Conservation (phyloP, 2,329 filamentous ascomycete genomes). For the Sphaerostilbella broomeana region DNA sequence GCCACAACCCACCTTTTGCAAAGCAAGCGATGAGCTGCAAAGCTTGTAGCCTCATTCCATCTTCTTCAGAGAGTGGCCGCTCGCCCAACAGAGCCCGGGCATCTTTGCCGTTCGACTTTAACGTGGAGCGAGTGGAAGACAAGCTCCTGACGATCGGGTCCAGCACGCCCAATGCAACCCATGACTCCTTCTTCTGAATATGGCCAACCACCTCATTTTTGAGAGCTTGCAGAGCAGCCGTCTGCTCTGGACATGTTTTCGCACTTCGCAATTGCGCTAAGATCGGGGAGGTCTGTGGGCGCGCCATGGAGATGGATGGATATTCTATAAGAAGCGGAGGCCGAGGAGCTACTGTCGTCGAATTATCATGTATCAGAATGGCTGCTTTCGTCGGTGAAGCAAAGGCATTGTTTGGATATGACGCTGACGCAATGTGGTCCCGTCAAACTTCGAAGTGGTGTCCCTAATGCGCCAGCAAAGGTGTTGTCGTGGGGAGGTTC, state of each 20-base stretch:
- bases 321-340: slow-evolving; percentile 3
- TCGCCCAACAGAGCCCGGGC: slow-evolving; percentile 27
- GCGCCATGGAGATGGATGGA: slow-evolving; percentile 41
- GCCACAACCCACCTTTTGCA: slow-evolving; percentile 71
- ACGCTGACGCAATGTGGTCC: not conserved
- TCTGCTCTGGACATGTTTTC: slow-evolving; percentile 44
- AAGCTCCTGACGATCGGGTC: slow-evolving; percentile 48
- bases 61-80: slow-evolving; percentile 49
- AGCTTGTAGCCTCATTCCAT: slow-evolving; percentile 67
- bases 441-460: slow-evolving; percentile 16
- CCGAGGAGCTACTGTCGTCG: not conserved
- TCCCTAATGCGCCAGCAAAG: slow-evolving; percentile 19
- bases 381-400: slow-evolving; percentile 7
- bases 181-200: slow-evolving; percentile 75
- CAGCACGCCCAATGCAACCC: slow-evolving; percentile 64
- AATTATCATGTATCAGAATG: too few relatives aligned
- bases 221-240: slow-evolving; percentile 59
- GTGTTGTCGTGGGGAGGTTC: too few relatives aligned
- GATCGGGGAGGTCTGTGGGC: slow-evolving; percentile 45
- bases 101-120: slow-evolving; percentile 36
- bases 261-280: slow-evolving; percentile 52
- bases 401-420: slow-evolving; percentile 12
- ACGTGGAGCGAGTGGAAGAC: slow-evolving; percentile 26
- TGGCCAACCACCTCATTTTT: slow-evolving; percentile 92
- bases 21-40: slow-evolving; percentile 79